These are phyloP conservation scores for Taiozyma sp. DNA, from an alignment of 1,139 yeast species.

Conservation along the genomic window DNA sequence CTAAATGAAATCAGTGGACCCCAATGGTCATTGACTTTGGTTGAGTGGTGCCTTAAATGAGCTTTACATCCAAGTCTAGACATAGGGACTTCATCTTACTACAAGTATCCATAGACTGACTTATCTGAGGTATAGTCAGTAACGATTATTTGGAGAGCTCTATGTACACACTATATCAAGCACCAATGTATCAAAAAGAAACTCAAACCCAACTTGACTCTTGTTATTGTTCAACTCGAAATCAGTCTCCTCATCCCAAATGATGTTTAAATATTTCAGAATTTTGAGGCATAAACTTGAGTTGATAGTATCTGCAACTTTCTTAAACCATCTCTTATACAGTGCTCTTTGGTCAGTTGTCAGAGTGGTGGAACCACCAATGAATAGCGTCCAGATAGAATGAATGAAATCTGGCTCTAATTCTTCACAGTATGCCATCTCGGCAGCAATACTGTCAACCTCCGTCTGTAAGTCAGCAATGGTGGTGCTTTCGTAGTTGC, in stretches of 20 bases:
- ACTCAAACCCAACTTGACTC: slow-evolving; percentile 16
- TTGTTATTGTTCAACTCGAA: not conserved
- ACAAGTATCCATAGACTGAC: not conserved
- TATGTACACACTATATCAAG: slow-evolving; percentile 18
- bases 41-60: too few relatives aligned
- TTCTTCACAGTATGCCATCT: slow-evolving; percentile 7
- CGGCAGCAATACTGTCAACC: slow-evolving; percentile 8
- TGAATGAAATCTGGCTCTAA: slow-evolving; percentile 9
- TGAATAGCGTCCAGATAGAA: slow-evolving; percentile 22
- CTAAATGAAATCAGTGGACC: not conserved
- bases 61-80: not conserved
- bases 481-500: slow-evolving; percentile 7
- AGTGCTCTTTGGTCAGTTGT: slow-evolving; percentile 8
- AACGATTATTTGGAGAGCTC: not conserved
- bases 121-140: too few relatives aligned
- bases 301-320: slow-evolving; percentile 10
- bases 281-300: slow-evolving; percentile 21
- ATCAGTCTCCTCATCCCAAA: slow-evolving; percentile 20
- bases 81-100: not conserved
- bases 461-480: slow-evolving; percentile 11
- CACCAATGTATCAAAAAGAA: slow-evolving; percentile 21
- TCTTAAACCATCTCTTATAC: slow-evolving; percentile 9
- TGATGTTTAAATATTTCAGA: slow-evolving; percentile 19
- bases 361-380: slow-evolving; percentile 18
- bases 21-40: too few relatives aligned